Conservation (phyloP, 768 basidiomycete genomes). For the Boletales sp. region DNA sequence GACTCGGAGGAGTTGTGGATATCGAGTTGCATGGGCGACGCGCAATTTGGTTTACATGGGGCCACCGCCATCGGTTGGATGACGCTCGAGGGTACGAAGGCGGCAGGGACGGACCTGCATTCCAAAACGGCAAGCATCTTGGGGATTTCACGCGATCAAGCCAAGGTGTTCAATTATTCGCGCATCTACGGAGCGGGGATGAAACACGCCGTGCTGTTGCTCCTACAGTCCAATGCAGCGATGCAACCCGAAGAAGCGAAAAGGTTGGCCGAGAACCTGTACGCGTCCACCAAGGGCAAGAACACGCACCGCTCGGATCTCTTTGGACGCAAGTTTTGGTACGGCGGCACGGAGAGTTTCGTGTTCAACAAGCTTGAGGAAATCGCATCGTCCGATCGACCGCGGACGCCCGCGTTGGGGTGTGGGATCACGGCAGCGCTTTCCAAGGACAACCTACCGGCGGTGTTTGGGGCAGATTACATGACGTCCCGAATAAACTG, state of each 20-base stretch:
- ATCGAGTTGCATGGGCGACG: constrained; percentile 97
- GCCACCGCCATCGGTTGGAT: constrained; percentile 99
- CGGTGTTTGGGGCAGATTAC: constrained; percentile 79
- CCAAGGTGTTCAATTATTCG: constrained; percentile 99
- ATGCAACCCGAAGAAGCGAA: constrained; percentile 80
- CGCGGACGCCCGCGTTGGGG: constrained; percentile 89
- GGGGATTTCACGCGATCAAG: constrained; percentile 89
- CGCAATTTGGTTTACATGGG: constrained; percentile 95
- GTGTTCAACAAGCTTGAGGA: constrained; percentile 98
- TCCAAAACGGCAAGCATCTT: constrained; percentile 94
- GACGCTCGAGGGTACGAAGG: constrained; percentile 97
- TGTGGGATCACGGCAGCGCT: constrained; percentile 93
- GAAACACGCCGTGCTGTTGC: constrained; percentile 84
- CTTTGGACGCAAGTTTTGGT: constrained; percentile 89
- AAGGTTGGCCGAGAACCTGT: constrained; percentile 77
- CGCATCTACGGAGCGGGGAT: constrained; percentile 98
- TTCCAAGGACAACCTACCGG: constrained; percentile 84
- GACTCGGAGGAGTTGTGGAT: constrained; percentile 99
- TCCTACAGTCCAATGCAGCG: constrained; percentile 78
- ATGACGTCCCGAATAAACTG: constrained; percentile 98
- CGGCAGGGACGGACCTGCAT: constrained; percentile 91
- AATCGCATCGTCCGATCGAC: constrained; percentile 83
- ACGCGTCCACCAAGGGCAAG: constrained; percentile 90
- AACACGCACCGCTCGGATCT: constrained; percentile 74
- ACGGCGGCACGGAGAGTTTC: constrained; percentile 92